Percentiles rank a stretch among this genome's conserved stretches.
Evolutionary conservation across 805 yeast species (phyloP).

Genomic region (Pichia thaimueangensis): DNA sequence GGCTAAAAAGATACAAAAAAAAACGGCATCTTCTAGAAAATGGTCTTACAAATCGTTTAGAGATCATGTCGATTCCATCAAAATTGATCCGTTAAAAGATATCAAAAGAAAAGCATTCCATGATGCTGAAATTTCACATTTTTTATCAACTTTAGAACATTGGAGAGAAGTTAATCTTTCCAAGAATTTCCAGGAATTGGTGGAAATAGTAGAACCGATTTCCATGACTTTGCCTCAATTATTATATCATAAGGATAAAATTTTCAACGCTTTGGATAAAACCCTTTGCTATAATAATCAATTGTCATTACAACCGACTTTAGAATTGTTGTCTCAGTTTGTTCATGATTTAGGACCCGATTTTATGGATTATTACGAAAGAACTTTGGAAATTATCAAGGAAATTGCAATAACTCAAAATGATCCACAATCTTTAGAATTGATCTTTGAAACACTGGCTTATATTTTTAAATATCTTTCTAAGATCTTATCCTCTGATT

Average conservation of each 20-base stretch:
- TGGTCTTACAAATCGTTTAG: constrained; percentile 71
- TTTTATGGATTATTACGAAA: constrained; percentile 59
- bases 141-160: constrained; percentile 68
- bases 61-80: constrained; percentile 76
- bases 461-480: constrained; percentile 85
- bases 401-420: constrained; percentile 42
- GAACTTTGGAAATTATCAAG: constrained; percentile 45
- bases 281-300: constrained; percentile 53
- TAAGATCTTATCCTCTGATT: constrained; percentile 51
- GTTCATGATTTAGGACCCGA: constrained; percentile 92
- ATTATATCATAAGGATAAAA: constrained; percentile 57
- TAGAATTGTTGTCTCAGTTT: constrained; percentile 78
- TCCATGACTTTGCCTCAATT: constrained; percentile 76
- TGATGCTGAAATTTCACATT: constrained; percentile 70
- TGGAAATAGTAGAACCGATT: constrained; percentile 45
- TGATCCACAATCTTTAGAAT: constrained; percentile 63
- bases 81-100: constrained; percentile 63
- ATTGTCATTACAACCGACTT: constrained; percentile 68
- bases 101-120: constrained; percentile 57
- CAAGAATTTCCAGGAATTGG: constrained; percentile 59
- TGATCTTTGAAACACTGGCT: constrained; percentile 80
- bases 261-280: constrained; percentile 39
- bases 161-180: constrained; percentile 87
- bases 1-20: constrained; percentile 36
- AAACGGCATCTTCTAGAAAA: constrained; percentile 50